phyloP scores from a whole-genome alignment of 2,329 filamentous ascomycete species.

The Fusarium nanum region DNA sequence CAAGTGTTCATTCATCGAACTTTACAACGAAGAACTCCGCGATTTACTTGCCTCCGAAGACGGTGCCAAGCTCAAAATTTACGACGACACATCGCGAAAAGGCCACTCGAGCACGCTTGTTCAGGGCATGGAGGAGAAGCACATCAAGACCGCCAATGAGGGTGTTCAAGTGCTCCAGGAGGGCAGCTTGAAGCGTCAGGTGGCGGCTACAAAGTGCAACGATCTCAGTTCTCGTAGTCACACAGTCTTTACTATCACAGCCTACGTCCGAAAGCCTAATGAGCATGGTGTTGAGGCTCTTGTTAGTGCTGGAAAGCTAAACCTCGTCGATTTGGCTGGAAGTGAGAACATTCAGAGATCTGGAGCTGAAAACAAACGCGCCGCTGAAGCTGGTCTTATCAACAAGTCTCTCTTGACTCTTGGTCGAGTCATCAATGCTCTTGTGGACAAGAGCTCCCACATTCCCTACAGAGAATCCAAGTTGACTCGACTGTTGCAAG shows the following conservation, averaged over 20 bases:
- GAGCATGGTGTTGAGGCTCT: slow-evolving; percentile 91
- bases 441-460: slow-evolving; percentile 89
- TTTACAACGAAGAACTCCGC: slow-evolving; percentile 97
- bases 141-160: slow-evolving; percentile 85
- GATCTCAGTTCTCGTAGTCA: slow-evolving; percentile 97
- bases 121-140: slow-evolving; percentile 96
- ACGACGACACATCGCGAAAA: slow-evolving; percentile 87
- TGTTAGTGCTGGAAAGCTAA: slow-evolving; percentile 91
- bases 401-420: slow-evolving; percentile 97
- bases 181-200: slow-evolving; percentile 93
- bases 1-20: slow-evolving; percentile 97
- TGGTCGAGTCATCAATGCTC: slow-evolving; percentile 95
- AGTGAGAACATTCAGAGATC: slow-evolving; percentile 98
- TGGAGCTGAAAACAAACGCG: slow-evolving; percentile 97
- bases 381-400: slow-evolving; percentile 93
- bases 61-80: slow-evolving; percentile 90
- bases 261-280: slow-evolving; percentile 83
- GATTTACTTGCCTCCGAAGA: slow-evolving; percentile 89
- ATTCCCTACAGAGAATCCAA: slow-evolving; percentile 96
- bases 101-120: slow-evolving; percentile 88
- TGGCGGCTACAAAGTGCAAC: slow-evolving; percentile 99
- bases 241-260: slow-evolving; percentile 96
- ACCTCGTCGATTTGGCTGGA: slow-evolving; percentile 94
- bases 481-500: slow-evolving; percentile 92
- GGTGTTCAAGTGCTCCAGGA: slow-evolving; percentile 90